A percentile compares a stretch with the other conserved stretches of the same genome.
These are phyloP conservation scores for Eutrema salsugineum DNA, from an alignment of 441 rosid species.

Conservation along the genomic window DNA sequence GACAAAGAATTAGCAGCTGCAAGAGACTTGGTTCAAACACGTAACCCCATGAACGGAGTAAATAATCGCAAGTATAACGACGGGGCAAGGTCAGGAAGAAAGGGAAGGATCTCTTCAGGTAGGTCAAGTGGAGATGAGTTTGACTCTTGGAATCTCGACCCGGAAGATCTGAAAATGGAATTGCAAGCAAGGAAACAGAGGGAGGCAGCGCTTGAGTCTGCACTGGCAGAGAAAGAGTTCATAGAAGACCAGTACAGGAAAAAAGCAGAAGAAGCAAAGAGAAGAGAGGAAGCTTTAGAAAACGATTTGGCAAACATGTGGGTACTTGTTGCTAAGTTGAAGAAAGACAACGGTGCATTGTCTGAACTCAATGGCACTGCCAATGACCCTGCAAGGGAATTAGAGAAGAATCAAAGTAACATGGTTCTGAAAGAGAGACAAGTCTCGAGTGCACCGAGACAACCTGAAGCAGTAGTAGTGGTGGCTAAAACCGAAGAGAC, in stretches of 20 bases:
- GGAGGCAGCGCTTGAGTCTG: slow-evolving; percentile 82
- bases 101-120: slow-evolving; percentile 70
- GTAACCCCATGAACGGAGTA: slow-evolving; percentile 56
- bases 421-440: slow-evolving; percentile 48
- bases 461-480: slow-evolving; percentile 39
- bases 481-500: slow-evolving; percentile 31
- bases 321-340: slow-evolving; percentile 96
- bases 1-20: slow-evolving; percentile 75
- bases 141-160: slow-evolving; percentile 71
- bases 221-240: slow-evolving; percentile 77
- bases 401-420: slow-evolving; percentile 36
- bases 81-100: slow-evolving; percentile 59
- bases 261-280: slow-evolving; percentile 77
- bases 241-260: slow-evolving; percentile 76
- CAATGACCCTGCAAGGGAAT: slow-evolving; percentile 35
- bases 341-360: slow-evolving; percentile 60
- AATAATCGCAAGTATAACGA: slow-evolving; percentile 66
- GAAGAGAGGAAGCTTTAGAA: slow-evolving; percentile 83
- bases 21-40: slow-evolving; percentile 63
- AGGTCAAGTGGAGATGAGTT: slow-evolving; percentile 65
- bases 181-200: slow-evolving; percentile 85
- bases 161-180: slow-evolving; percentile 73
- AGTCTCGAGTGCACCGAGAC: slow-evolving; percentile 37
- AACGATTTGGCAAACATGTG: slow-evolving; percentile 97
- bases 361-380: slow-evolving; percentile 37